phyloP scores from a whole-genome alignment of 2,329 filamentous ascomycete species.

The Neonectria coccinea region DNA sequence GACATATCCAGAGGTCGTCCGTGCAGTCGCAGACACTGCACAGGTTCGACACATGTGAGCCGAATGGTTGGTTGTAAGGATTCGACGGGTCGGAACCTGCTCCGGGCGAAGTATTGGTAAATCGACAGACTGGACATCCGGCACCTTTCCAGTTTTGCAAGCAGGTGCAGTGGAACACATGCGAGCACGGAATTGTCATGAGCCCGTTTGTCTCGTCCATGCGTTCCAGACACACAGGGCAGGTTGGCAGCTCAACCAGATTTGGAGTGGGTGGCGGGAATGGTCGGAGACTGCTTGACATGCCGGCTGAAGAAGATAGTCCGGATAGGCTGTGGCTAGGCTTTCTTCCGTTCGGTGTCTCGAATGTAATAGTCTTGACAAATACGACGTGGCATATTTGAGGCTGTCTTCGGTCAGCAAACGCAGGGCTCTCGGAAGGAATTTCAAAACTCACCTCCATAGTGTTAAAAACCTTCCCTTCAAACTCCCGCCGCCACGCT shows the following conservation, averaged over 20 bases:
- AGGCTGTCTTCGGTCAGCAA: conserved; percentile 62
- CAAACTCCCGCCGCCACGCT: conserved; percentile 87
- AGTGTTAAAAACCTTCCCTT: conserved; percentile 91
- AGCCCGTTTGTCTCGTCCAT: conserved; percentile 98
- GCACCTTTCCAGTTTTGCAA: conserved; percentile 95
- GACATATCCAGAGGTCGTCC: conserved; percentile 92
- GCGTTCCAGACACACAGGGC: conserved; percentile 93
- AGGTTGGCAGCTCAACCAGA: conserved; percentile 91
- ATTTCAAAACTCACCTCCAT: conserved; percentile 74
- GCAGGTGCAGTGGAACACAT: conserved; percentile 97
- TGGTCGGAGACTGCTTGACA: conserved; percentile 64
- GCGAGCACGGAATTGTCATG: conserved; percentile 95
- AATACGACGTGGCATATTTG: conserved; percentile 97
- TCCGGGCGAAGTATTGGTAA: conserved; percentile 69
- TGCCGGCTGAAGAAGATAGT: conserved; percentile 57
- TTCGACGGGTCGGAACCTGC: conserved; percentile 59
- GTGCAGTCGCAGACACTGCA: conserved; percentile 85
- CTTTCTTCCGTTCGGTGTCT: conserved; percentile 66
- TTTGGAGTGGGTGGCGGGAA: conserved; percentile 80
- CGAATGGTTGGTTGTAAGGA: conserved; percentile 67
- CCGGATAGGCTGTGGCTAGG: conserved; percentile 70
- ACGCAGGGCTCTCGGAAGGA: background rate
- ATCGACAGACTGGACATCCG: conserved; percentile 94
- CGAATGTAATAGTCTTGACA: conserved; percentile 90
- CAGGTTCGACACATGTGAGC: conserved; percentile 72